Evolutionary conservation across 768 basidiomycete species (phyloP).

Genomic region (Hygrophorus pudorinus): DNA sequence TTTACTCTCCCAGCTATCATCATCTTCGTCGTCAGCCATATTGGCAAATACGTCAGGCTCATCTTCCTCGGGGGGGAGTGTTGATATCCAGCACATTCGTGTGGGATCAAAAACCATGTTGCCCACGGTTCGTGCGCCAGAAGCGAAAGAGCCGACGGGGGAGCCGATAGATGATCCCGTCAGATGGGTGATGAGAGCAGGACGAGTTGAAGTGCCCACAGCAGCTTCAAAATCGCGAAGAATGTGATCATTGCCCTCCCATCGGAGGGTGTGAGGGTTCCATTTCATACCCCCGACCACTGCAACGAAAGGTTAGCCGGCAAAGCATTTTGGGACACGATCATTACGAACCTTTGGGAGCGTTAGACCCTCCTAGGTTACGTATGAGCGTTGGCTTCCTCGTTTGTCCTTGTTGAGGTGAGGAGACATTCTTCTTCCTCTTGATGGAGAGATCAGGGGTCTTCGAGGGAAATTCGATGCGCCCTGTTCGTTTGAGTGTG

Average conservation of each 20-base stretch:
- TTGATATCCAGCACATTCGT: constrained; percentile 93
- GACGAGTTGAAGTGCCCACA: constrained; percentile 75
- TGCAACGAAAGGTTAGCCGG: constrained; percentile 21
- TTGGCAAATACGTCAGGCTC: constrained; percentile 95
- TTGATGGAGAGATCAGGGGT: constrained; percentile 23
- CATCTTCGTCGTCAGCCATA: constrained; percentile 85
- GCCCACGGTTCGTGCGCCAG: constrained; percentile 84
- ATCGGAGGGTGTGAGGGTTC: constrained; percentile 83
- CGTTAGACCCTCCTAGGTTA: constrained; percentile 57
- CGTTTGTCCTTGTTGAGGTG: constrained; percentile 35
- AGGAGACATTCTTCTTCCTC: constrained; percentile 46
- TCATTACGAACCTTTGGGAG: constrained; percentile 58
- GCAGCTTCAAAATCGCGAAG: constrained; percentile 86
- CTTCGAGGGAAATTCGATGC: constrained; percentile 42
- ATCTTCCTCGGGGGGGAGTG: constrained; percentile 76
- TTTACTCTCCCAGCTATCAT: constrained; percentile 60
- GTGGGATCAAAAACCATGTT: constrained; percentile 97
- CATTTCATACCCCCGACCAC: constrained; percentile 96
- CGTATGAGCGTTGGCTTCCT: constrained; percentile 84
- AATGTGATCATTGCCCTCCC: constrained; percentile 95
- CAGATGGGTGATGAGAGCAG: constrained; percentile 91
- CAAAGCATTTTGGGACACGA: neutral
- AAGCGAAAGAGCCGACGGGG: constrained; percentile 61
- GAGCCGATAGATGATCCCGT: constrained; percentile 82
- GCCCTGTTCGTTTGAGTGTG: constrained; percentile 46